phyloP scores from a whole-genome alignment of 768 basidiomycete species.

The Tulasnella sp. region DNA sequence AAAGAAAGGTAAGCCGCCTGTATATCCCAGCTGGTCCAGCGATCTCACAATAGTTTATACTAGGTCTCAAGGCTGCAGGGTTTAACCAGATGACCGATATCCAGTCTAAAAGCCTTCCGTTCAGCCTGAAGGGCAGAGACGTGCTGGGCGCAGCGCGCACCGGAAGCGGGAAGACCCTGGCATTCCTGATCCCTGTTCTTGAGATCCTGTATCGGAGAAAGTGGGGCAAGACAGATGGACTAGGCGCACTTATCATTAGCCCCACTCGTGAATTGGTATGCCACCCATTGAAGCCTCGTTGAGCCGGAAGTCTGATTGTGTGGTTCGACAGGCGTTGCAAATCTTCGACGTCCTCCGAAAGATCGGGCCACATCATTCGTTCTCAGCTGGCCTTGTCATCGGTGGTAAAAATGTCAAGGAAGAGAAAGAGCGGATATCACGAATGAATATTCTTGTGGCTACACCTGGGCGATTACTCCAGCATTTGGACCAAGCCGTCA shows the following conservation, averaged over 20 bases:
- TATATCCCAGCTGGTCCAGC: not conserved
- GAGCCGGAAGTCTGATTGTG: not conserved
- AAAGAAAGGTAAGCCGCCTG: slow-evolving; percentile 54
- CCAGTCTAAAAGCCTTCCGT: slow-evolving; percentile 57
- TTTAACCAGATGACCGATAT: slow-evolving; percentile 86
- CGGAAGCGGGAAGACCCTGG: slow-evolving; percentile 71
- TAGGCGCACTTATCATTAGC: slow-evolving; percentile 88
- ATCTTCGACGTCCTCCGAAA: slow-evolving; percentile 95
- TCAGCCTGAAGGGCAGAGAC: slow-evolving; percentile 59
- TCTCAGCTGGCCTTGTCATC: slow-evolving; percentile 93
- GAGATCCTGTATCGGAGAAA: slow-evolving; percentile 61
- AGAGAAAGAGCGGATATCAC: slow-evolving; percentile 77
- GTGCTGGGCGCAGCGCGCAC: slow-evolving; percentile 67
- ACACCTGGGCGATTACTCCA: slow-evolving; percentile 93
- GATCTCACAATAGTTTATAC: not conserved
- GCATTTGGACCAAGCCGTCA: slow-evolving; percentile 97
- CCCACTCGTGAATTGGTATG: slow-evolving; percentile 89
- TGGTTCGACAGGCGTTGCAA: slow-evolving; percentile 72
- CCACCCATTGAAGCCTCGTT: slow-evolving; percentile 28
- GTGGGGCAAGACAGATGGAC: slow-evolving; percentile 70
- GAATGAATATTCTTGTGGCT: slow-evolving; percentile 99
- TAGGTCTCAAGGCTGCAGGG: slow-evolving; percentile 81
- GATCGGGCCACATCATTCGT: slow-evolving; percentile 84
- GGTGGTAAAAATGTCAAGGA: slow-evolving; percentile 95
- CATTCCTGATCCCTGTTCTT: slow-evolving; percentile 64